Evolutionary conservation across 2,329 filamentous ascomycete species (phyloP), one percentile per base, ranked within the genome.

Genomic region (Colletotrichum shisoi): DNA sequence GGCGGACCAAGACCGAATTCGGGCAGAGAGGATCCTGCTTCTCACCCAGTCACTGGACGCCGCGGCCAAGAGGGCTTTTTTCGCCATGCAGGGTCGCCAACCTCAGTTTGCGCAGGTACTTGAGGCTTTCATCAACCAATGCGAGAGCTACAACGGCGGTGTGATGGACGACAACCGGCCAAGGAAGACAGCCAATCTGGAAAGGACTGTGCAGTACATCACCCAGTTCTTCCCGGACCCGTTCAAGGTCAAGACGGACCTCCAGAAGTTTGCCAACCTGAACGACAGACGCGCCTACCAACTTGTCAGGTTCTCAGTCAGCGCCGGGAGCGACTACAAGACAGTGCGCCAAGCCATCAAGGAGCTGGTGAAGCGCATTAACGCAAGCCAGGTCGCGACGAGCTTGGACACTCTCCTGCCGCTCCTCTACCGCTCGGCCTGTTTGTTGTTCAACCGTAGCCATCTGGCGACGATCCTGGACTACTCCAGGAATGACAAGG

Each of bases 201-300:
- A 88, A 64, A 89, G 85, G 71, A 87, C 93, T 13, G 88, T 96
- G 51, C 84, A 90, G 58, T 92, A 89, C 74, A 81, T 97, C 48
- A 85, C 89, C 4, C 87, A 88, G 69, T 89, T 89, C 63, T 87
- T 96, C 60, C 92, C 94, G 0, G 94, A 99, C 71, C 80, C 88
- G 0, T 76, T 86, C 59, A 88, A 90, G 71, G 89, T 91, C 19
- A 87, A 86, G 40, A 86, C 88, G 17, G 93, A 98, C 77, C 81
- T 99, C 13, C 89, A 92, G 80, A 96, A 92, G 73, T 98, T 97
- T 75, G 93, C 93, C 44, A 97, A 94, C 77, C 84, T 90, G 72
- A 92, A 98, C 73, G 94, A 99, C 75, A 90, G 94, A 58, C 89
- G 95, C 63, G 91, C 87, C 72, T 98, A 97, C 77, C 91, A 96